These are phyloP conservation scores for Malassezia sympodialis DNA, from an alignment of 1,284 basidiomycete genomes.

Conservation along the genomic window DNA sequence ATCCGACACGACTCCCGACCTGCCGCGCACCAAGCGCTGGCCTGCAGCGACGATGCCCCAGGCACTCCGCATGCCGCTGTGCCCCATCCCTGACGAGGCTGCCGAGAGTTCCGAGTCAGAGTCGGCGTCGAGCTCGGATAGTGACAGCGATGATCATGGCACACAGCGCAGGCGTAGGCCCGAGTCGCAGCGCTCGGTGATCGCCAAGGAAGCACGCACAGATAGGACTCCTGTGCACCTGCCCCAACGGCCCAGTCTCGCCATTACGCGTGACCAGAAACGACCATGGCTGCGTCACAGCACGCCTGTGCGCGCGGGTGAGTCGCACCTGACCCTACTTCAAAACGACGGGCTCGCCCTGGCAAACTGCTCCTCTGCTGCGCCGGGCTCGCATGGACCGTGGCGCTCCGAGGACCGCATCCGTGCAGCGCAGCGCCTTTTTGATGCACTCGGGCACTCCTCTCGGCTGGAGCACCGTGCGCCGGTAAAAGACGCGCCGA, in stretches of 20 bases:
- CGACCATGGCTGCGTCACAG: neutral
- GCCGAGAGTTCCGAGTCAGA: neutral
- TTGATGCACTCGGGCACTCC: slow-evolving; percentile 10
- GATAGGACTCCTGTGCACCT: slow-evolving; percentile 1
- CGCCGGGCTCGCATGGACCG: neutral
- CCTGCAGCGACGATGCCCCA: neutral
- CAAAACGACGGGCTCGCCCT: slow-evolving; percentile 8
- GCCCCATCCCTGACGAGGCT: neutral
- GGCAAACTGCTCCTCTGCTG: neutral
- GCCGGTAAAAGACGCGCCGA: neutral
- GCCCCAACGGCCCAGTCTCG: slow-evolving; percentile 10
- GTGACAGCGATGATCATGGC: neutral
- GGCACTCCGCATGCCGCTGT: neutral
- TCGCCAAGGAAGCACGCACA: neutral
- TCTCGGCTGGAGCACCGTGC: neutral
- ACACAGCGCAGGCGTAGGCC: neutral
- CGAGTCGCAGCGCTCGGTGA: too few species aligned
- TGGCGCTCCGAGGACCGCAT: slow-evolving; percentile 10
- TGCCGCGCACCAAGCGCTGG: neutral
- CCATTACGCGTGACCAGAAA: slow-evolving; percentile 7
- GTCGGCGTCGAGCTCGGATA: neutral
- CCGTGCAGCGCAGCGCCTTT: slow-evolving; percentile 13
- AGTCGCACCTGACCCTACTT: slow-evolving; percentile 1
- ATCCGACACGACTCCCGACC: neutral
- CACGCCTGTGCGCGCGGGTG: neutral